Base-by-base conservation (phyloP, 164 flowering plant genomes). In the Litsea cubeba region DNA sequence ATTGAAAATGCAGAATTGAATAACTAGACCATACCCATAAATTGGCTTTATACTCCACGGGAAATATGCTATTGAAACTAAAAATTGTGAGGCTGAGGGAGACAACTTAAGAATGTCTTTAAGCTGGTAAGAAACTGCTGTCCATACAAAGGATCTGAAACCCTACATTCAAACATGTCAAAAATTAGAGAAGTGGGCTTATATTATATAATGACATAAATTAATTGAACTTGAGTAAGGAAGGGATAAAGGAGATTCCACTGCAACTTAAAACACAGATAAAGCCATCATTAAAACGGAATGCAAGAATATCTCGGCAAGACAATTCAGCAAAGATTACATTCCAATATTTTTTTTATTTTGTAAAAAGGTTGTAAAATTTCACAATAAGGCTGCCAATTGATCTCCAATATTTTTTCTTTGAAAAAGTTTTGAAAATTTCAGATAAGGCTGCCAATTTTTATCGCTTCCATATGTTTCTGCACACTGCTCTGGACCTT, bases 21-120 rank as follows among this genome's bases (percentile, higher is more conserved):
- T 28, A 23, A 8, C 46, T 35, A 67, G 49, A 70, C 28, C 70
- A 62, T 73, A 94, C 98, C 98, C 98, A 70, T 92, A 94, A 80
- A 91, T 68, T 54, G 98, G 97, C 78, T 94, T 94, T 73, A 94
- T 84, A 79, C 94, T 94, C 98, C 98, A 94, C 10, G 97, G 96
- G 69, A 88, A 89, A 73, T 88, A 86, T 71, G 89, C 88, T 58
- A 94, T 65, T 67, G 98, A 86, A 60, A 76, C 81, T 20, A 94
- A 85, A 83, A 94, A 87, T 70, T 94, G 97, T 24, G 98, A 94
- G 54, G 91, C 93, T 46, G 98, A 94, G 5, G 98, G 98, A 32
- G 98, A 89, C 81, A 92, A 81, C 81, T 88, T 87, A 66, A 94
- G 93, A 77, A 74, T 74, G 83, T 94, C 98, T 80, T 94, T 92